A percentile compares a stretch with the other conserved stretches of the same genome.
These are phyloP conservation scores for Serpula lacrymans DNA, from an alignment of 768 basidiomycete genomes.

Conservation along the genomic window DNA sequence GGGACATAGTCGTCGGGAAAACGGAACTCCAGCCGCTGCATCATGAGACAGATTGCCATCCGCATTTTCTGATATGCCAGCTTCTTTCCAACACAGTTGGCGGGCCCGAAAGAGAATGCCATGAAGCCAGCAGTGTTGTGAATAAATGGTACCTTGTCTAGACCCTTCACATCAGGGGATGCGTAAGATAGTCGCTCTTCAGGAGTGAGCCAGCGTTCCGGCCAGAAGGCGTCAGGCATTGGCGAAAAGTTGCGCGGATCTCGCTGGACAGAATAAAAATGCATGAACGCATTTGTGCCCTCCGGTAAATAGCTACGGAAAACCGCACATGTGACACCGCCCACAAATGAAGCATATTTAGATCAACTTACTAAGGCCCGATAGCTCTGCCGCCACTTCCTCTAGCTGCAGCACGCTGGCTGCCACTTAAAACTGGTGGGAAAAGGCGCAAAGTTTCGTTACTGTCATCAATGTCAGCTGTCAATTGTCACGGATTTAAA, in stretches of 20 bases:
- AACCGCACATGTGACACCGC: constrained; percentile 9
- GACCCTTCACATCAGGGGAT: constrained; percentile 19
- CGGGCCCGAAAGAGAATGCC: constrained; percentile 44
- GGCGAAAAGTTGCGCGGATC: constrained; percentile 46
- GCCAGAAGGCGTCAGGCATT: constrained; percentile 40
- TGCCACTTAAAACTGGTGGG: constrained; percentile 47
- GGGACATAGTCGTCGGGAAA: constrained; percentile 36
- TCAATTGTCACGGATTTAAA: constrained; percentile 5
- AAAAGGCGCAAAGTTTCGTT: constrained; percentile 49
- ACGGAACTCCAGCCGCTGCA: constrained; percentile 39
- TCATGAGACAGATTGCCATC: constrained; percentile 32
- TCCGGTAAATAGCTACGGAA: constrained; percentile 39
- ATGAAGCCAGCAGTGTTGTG: constrained; percentile 39
- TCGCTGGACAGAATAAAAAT: constrained; percentile 42
- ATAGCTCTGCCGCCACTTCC: constrained; percentile 35
- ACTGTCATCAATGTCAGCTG: constrained; percentile 24
- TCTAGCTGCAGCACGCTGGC: constrained; percentile 37
- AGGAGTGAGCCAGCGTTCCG: constrained; percentile 39
- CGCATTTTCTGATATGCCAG: constrained; percentile 43
- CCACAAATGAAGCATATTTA: constrained; percentile 1
- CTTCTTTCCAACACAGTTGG: constrained; percentile 42
- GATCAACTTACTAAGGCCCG: constrained; percentile 35
- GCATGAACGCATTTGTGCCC: constrained; percentile 41
- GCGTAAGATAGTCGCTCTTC: constrained; percentile 22
- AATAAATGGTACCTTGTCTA: constrained; percentile 25